Base-by-base conservation (phyloP, 805 yeast genomes). In the Sungouiozyma intestinalis region DNA sequence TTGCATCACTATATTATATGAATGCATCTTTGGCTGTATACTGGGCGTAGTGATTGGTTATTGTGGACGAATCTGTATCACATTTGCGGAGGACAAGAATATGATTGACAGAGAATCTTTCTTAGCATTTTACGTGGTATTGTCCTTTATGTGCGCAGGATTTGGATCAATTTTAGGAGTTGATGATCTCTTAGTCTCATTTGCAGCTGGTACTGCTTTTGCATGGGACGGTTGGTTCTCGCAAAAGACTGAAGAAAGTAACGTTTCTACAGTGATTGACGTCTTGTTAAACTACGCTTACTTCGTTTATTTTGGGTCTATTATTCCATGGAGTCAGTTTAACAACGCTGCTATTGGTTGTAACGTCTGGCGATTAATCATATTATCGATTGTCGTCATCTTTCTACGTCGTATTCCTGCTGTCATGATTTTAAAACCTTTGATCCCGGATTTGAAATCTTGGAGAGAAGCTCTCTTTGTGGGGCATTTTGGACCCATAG, bases 401-500 rank as follows among this genome's bases (percentile, higher is more conserved):
- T 73, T 85, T 41, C 69, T 87, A 48, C 72, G 96, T 51, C 72
- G 97, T 50, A 68, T 87, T 8, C 97, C 97, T 0, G 88, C 85
- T 1, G 84, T 87, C 35, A 54, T 87, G 39, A 71, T 76, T 0
- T 64, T 84, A 39, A 83, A 83, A 54, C 87, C 90, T 0, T 58
- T 86, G 18, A 81, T 85, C 1, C 95, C 96, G 0, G 96, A 87
- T 57, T 75, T 87, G 33, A 79, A 85, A 53, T 74, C 85, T 9
- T 87, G 96, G 95, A 76, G 95, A 60, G 97, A 87, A 60, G 96
- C 96, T 0, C 58, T 87, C 3, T 88, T 88, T 61, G 85, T 94
- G 60, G 96, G 96, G 16, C 95, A 87, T 64, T 87, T 88, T 62
- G 97, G 97, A 15, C 96, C 97, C 2, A 85, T 88, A 55, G 97